Evolutionary conservation across 2,329 filamentous ascomycete genomes (phyloP), one percentile per base, ranked within the genome.

Genomic region (Calycina herbarum): DNA sequence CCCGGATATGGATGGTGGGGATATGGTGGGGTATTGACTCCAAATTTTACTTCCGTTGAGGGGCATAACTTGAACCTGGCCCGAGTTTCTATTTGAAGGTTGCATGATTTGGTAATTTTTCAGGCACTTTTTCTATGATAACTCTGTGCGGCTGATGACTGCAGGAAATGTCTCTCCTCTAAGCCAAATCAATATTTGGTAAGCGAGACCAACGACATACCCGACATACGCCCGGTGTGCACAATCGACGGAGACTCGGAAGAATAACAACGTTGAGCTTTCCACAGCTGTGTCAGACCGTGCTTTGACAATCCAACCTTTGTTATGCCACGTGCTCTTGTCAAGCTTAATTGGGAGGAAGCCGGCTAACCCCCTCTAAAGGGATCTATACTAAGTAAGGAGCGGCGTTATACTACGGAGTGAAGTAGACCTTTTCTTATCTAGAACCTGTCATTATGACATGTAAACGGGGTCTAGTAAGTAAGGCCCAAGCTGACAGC

Each of bases 151-250:
- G 45, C 45, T 51, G 45, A 51, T 20, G n/a, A 24, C 45, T 27
- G 45, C 45, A 48, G 45, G n/a, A 48, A 48, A 48, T 48, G 45
- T 48, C 45, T 51, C 45, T 48, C 45, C 45, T 48, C 8, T 51
- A 51, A 51, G 45, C 45, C 45, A 51, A 51, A 51, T 51, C 45
- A 51, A 51, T 51, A 51, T 20, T 51, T 51, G 45, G n/a, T 51
- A 51, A 51, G 45, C 20, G 45, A 51, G 45, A n/a, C 45, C 45
- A 27, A 51, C 20, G 45, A 24, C 6, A 38, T 38, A 10, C 45
- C 20, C 45, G 45, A 24, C 45, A 7, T 10, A 10, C n/a, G 45
- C 45, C n/a, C 20, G 7, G n/a, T 7, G 15, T 24, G n/a, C n/a
- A 11, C 11, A 11, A 51, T 20, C 42, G 15, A 5, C 15, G 7